Conservation (phyloP, 495 filamentous ascomycete genomes). For the Cercophora sp. region DNA sequence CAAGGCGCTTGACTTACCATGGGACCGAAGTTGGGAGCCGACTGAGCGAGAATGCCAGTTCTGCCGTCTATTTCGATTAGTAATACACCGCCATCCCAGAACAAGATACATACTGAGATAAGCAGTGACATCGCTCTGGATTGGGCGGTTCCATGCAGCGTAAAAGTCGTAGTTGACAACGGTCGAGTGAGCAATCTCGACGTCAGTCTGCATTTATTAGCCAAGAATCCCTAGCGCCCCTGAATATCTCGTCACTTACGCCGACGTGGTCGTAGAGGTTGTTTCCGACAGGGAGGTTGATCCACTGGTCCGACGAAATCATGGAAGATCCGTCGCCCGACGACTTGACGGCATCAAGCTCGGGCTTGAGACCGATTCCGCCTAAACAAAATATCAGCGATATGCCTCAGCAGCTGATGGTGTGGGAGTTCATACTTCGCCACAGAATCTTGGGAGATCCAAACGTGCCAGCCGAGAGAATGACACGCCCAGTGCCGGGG, state of each 20-base stretch:
- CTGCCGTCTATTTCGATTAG: conserved; percentile 32
- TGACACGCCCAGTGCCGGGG: conserved; percentile 53
- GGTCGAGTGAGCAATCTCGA: conserved; percentile 52
- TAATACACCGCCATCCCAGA: background rate
- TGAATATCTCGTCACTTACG: too few relatives aligned
- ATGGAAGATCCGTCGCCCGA: conserved; percentile 46
- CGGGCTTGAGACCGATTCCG: conserved; percentile 56
- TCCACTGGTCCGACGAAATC: conserved; percentile 51
- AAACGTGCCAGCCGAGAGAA: conserved; percentile 62
- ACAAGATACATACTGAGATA: conserved; percentile 26
- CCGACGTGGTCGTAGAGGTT: conserved; percentile 67
- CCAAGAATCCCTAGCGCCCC: too few relatives aligned
- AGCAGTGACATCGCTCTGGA: conserved; percentile 21
- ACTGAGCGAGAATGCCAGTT: conserved; percentile 57
- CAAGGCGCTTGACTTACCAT: too few relatives aligned
- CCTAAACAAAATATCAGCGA: conserved; percentile 3
- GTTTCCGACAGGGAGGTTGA: conserved; percentile 66
- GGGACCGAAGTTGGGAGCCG: conserved; percentile 58
- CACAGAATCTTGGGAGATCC: conserved; percentile 62
- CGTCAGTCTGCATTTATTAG: conserved; percentile 53
- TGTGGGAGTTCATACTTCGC: conserved; percentile 23
- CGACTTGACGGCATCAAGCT: conserved; percentile 49
- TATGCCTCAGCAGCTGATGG: too few relatives aligned
- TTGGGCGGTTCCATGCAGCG: conserved; percentile 44
- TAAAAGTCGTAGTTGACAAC: conserved; percentile 60